phyloP scores from a whole-genome alignment of 2,329 filamentous ascomycete species.

The Trichophaea hybrida region DNA sequence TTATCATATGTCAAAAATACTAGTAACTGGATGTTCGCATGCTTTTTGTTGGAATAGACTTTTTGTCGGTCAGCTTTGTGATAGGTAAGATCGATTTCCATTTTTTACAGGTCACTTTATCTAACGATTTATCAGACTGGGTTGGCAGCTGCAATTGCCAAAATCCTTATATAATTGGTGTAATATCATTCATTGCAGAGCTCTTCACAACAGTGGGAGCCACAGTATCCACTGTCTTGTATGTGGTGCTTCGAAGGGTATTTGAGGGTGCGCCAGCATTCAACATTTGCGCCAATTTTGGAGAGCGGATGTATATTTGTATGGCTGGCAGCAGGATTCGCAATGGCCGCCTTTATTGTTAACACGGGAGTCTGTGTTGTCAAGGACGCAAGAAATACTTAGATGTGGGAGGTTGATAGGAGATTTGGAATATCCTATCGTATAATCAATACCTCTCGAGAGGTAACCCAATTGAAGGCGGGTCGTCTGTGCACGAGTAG shows the following conservation, averaged over 20 bases:
- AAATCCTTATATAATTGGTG: neutral
- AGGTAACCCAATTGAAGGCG: no score
- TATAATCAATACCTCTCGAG: no score
- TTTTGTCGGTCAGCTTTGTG: conserved; percentile 61
- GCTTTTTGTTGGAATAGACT: conserved; percentile 59
- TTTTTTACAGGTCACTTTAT: neutral
- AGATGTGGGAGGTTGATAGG: neutral
- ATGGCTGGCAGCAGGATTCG: conserved; percentile 63
- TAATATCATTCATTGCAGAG: neutral
- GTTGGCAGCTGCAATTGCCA: neutral
- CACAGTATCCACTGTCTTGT: conserved; percentile 69
- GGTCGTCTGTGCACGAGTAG: no score
- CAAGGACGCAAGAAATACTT: neutral
- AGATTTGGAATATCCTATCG: neutral
- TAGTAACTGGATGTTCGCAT: conserved; percentile 76
- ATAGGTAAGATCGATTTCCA: conserved; percentile 35
- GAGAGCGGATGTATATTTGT: conserved; percentile 68
- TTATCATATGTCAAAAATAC: conserved; percentile 59
- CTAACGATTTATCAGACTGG: neutral
- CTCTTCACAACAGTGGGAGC: conserved; percentile 33
- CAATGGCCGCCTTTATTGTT: conserved; percentile 50
- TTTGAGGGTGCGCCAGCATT: conserved; percentile 56
- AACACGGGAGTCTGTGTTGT: neutral
- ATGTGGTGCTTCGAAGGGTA: conserved; percentile 63
- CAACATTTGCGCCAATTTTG: conserved; percentile 60